Percentiles rank a stretch among this genome's conserved stretches.
These are phyloP conservation scores for Colletotrichum liaoningense DNA, from an alignment of 2,329 filamentous ascomycete genomes.

Conservation along the genomic window DNA sequence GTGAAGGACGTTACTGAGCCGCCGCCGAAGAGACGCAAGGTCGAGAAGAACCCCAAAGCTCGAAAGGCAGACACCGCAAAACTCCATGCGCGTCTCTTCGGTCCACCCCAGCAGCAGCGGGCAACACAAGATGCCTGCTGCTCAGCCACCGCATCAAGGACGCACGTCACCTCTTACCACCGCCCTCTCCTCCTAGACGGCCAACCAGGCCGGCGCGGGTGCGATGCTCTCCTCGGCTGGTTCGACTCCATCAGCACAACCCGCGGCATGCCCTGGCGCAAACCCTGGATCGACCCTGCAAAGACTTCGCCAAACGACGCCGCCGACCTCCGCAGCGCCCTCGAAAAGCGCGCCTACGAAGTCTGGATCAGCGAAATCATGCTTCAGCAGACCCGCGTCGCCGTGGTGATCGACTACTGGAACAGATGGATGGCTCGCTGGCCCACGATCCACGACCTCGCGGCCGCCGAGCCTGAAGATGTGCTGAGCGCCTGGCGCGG, in stretches of 20 bases:
- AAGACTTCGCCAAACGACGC: slow-evolving; percentile 35
- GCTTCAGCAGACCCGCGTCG: slow-evolving; percentile 74
- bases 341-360: slow-evolving; percentile 70
- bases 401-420: slow-evolving; percentile 72
- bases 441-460: slow-evolving; percentile 69
- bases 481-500: slow-evolving; percentile 71
- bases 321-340: slow-evolving; percentile 50
- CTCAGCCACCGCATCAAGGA: slow-evolving; percentile 25
- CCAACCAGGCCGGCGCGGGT: slow-evolving; percentile 41
- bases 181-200: slow-evolving; percentile 60
- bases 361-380: slow-evolving; percentile 77
- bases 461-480: slow-evolving; percentile 63
- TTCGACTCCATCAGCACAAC: slow-evolving; percentile 59
- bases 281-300: slow-evolving; percentile 63
- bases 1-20: slow-evolving; percentile 17
- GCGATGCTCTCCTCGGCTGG: slow-evolving; percentile 59
- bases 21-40: slow-evolving; percentile 20
- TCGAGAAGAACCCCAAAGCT: not conserved
- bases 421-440: slow-evolving; percentile 70
- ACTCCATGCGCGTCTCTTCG: slow-evolving; percentile 17
- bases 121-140: not conserved
- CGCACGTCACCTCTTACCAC: slow-evolving; percentile 60
- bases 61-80: slow-evolving; percentile 14
- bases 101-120: not conserved
- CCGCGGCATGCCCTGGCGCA: slow-evolving; percentile 70